Evolutionary conservation across 2,329 filamentous ascomycete genomes (phyloP).

Genomic region (Magnaporthiopsis rhizophila): DNA sequence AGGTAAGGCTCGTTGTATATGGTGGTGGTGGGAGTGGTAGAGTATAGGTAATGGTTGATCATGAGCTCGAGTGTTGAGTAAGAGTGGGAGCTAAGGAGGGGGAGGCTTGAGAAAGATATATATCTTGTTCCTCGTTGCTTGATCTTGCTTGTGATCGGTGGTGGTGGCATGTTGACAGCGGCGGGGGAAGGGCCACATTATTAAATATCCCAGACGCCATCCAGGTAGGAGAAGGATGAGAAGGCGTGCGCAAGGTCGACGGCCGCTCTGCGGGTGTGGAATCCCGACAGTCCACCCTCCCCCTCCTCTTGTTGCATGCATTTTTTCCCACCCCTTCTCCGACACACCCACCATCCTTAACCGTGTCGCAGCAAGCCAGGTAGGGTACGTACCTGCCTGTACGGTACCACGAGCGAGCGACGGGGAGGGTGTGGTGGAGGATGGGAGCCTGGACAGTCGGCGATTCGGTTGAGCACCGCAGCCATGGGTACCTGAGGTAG

Average conservation of each 20-base stretch:
- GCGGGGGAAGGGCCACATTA: constrained; percentile 5
- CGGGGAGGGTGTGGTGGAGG: neutral
- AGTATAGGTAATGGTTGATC: constrained; percentile 3
- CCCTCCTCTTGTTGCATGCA: neutral
- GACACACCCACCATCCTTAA: neutral
- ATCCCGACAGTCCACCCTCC: neutral
- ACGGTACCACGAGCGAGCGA: no score
- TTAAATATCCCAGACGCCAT: constrained; percentile 8
- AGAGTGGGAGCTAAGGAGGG: neutral
- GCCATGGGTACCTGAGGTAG: no score
- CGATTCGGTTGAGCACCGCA: no score
- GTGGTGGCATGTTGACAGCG: constrained; percentile 1
- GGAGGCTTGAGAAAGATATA: neutral
- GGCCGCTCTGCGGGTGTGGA: neutral
- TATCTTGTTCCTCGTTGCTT: neutral
- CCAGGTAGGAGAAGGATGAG: neutral
- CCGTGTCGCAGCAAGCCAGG: neutral
- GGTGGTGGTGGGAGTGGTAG: constrained; percentile 3
- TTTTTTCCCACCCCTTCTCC: neutral
- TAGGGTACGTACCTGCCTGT: no score
- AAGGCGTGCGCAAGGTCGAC: neutral
- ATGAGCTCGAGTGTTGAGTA: neutral
- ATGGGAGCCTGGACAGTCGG: neutral
- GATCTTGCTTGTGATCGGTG: constrained; percentile 4
- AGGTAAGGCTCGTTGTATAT: neutral